Percentiles rank a stretch among this genome's conserved stretches.
phyloP scores from a whole-genome alignment of 805 yeast genomes.

The Cyberlindnera mycetangii region DNA sequence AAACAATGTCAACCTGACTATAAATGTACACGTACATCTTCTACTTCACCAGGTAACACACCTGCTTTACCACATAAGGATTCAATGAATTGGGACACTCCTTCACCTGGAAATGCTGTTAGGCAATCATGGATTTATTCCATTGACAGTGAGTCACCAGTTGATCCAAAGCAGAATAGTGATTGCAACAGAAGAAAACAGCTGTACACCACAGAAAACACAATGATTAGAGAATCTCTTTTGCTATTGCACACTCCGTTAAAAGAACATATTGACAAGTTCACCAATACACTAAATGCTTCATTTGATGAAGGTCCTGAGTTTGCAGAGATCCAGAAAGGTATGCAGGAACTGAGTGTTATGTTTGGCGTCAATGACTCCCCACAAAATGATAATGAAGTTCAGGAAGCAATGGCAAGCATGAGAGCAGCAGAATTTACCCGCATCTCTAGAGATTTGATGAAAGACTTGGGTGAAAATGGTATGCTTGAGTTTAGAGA shows the following conservation, averaged over 20 bases:
- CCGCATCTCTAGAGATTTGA: slow-evolving; percentile 17
- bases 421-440: slow-evolving; percentile 21
- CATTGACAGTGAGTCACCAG: slow-evolving; percentile 10
- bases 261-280: slow-evolving; percentile 8
- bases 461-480: slow-evolving; percentile 4
- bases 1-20: slow-evolving; percentile 22
- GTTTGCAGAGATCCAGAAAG: slow-evolving; percentile 10
- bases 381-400: slow-evolving; percentile 2
- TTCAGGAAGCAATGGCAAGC: slow-evolving; percentile 18
- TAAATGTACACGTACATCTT: background rate
- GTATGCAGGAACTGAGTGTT: slow-evolving; percentile 5
- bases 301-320: slow-evolving; percentile 14
- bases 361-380: slow-evolving; percentile 7
- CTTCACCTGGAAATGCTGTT: slow-evolving; percentile 21
- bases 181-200: too few relatives aligned
- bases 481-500: slow-evolving; percentile 1
- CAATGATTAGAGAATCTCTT: slow-evolving; percentile 4
- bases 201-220: slow-evolving; percentile 1
- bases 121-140: slow-evolving; percentile 28
- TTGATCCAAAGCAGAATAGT: background rate
- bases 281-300: slow-evolving; percentile 4
- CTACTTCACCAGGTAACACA: slow-evolving; percentile 1
- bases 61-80: slow-evolving; percentile 5
- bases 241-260: slow-evolving; percentile 6
- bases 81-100: slow-evolving; percentile 22